A percentile compares a stretch with the other conserved stretches of the same genome.
phyloP scores from a whole-genome alignment of 2,329 filamentous ascomycete species.

The Calycina marina region DNA sequence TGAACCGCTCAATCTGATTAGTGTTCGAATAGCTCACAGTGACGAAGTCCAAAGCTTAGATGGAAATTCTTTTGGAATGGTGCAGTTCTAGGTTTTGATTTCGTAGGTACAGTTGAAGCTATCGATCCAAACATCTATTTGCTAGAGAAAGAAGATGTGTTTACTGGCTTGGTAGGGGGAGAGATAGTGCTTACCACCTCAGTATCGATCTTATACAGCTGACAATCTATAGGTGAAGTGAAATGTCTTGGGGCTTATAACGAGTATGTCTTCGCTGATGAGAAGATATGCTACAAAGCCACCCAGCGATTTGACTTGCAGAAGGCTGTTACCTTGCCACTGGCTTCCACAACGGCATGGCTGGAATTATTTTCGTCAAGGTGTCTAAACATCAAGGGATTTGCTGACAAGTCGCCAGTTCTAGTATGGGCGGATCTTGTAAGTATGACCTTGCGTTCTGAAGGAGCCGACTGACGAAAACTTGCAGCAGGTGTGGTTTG shows the following conservation, averaged over 20 bases:
- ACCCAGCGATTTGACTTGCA: conserved; percentile 16
- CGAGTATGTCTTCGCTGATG: conserved; percentile 27
- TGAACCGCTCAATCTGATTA: background rate
- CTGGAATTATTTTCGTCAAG: conserved; percentile 26
- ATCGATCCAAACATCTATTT: conserved; percentile 21
- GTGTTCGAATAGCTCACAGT: conserved; percentile 1
- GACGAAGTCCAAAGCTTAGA: conserved; percentile 23
- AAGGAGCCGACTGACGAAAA: background rate
- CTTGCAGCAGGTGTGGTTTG: conserved; percentile 22
- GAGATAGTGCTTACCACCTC: conserved; percentile 6
- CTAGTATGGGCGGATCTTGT: conserved; percentile 31
- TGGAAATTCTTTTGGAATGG: conserved; percentile 25
- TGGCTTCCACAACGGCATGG: conserved; percentile 27
- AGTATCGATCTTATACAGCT: background rate
- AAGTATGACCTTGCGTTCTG: no score
- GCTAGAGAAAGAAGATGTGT: conserved; percentile 14
- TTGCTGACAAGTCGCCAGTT: conserved; percentile 13
- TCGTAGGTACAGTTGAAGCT: conserved; percentile 23
- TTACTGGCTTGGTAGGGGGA: conserved; percentile 23
- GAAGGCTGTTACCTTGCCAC: conserved; percentile 25
- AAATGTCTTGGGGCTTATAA: conserved; percentile 24
- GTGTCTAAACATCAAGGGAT: conserved; percentile 23
- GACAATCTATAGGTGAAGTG: background rate
- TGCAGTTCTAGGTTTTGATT: conserved; percentile 26
- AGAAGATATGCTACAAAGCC: conserved; percentile 27